Percentiles rank a stretch among this genome's conserved stretches.
phyloP scores from a whole-genome alignment of 140 eudicot genomes.

The Eryngium alpinum region DNA sequence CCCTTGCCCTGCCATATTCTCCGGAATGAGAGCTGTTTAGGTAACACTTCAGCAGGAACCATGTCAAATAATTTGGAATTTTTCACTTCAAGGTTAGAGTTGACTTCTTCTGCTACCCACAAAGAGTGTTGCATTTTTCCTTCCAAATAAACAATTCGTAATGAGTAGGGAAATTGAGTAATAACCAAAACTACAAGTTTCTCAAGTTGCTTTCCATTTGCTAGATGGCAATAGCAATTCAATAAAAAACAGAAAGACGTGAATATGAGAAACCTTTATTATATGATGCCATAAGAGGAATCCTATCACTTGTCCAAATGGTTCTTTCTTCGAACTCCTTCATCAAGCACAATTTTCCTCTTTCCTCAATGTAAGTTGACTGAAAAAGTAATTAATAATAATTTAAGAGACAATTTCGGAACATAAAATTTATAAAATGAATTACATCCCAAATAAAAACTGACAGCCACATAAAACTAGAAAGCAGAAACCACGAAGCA shows the following conservation, averaged over 20 bases:
- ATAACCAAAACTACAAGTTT: background rate
- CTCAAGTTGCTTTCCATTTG: background rate
- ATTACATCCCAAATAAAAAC: constrained; percentile 2
- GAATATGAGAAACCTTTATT: constrained; percentile 56
- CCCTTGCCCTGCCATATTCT: constrained; percentile 98
- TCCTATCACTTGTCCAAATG: constrained; percentile 81
- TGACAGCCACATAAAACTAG: background rate
- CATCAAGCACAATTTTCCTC: constrained; percentile 67
- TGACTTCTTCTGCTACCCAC: constrained; percentile 66
- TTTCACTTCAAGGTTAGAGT: constrained; percentile 34
- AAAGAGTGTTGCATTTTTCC: constrained; percentile 87
- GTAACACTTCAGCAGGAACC: constrained; percentile 38
- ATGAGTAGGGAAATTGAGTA: constrained; percentile 8
- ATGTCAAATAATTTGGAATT: constrained; percentile 27
- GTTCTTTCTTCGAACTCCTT: constrained; percentile 91
- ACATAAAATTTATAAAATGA: background rate
- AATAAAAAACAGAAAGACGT: background rate
- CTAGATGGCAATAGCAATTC: background rate
- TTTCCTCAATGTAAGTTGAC: constrained; percentile 80
- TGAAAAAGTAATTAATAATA: constrained; percentile 20
- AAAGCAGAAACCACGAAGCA: background rate
- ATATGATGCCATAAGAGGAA: constrained; percentile 87
- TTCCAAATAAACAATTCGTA: constrained; percentile 27
- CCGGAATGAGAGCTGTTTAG: constrained; percentile 63
- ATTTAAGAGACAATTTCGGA: background rate